A percentile compares a stretch with the other conserved stretches of the same genome.
Conservation (phyloP, 257 asterid genomes). For the Solanum corneliomulleri region DNA sequence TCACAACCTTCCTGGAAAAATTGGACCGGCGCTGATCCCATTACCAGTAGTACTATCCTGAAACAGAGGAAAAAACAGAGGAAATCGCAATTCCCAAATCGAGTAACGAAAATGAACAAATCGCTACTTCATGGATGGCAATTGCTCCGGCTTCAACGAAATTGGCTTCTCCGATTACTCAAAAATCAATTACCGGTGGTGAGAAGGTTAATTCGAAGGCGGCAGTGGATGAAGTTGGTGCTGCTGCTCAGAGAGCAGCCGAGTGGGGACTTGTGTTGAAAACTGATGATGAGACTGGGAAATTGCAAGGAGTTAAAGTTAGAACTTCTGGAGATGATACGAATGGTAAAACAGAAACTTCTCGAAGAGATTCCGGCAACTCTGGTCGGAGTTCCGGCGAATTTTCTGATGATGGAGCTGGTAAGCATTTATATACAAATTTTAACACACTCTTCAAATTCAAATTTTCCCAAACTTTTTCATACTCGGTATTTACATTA, state of each 20-base stretch:
- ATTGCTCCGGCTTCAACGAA: background rate
- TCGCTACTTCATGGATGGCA: constrained; percentile 80
- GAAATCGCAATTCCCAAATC: background rate
- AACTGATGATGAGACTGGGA: constrained; percentile 79
- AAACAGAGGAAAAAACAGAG: background rate
- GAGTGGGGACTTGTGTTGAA: constrained; percentile 92
- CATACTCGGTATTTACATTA: background rate
- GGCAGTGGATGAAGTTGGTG: constrained; percentile 25
- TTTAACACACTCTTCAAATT: background rate
- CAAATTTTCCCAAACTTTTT: background rate
- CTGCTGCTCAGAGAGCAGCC: constrained; percentile 84
- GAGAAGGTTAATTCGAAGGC: background rate
- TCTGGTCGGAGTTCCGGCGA: constrained; percentile 73
- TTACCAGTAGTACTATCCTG: background rate
- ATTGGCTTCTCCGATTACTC: background rate
- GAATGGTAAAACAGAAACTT: constrained; percentile 16
- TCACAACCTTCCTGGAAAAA: constrained; percentile 40
- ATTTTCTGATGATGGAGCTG: constrained; percentile 57
- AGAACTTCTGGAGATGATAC: constrained; percentile 75
- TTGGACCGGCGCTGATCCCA: constrained; percentile 9
- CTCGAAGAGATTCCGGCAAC: constrained; percentile 59
- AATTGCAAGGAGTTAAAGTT: constrained; percentile 68
- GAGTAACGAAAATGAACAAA: constrained; percentile 4
- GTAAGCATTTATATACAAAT: background rate
- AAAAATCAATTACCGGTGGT: constrained; percentile 13